Evolutionary conservation across 2,329 filamentous ascomycete genomes (phyloP), one percentile per base, ranked within the genome.

Genomic region (Herpotrichia juniperi): DNA sequence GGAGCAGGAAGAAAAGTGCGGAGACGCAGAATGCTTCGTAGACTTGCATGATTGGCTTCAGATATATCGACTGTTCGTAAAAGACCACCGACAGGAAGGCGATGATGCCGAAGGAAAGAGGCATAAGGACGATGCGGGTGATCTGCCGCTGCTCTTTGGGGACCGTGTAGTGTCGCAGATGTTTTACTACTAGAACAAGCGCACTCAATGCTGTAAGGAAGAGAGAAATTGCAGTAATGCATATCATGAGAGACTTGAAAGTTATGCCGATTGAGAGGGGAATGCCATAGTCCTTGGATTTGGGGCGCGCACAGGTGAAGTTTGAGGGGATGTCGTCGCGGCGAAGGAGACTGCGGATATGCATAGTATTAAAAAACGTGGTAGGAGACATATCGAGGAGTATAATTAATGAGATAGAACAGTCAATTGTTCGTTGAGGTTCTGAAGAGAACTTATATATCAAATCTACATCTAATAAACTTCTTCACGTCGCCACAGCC

Each of bases 141-240:
- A 67, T 68, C 42, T 68, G 66, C 24, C 62, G 59, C 51, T 70
- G 67, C 50, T 70, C 66, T 19, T 62, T 60, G 2, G 67, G 66
- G 5, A 53, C 48, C 10, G 62, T 56, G 49, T 70, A 70, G 37
- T 63, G 56, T 10, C 47, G 54, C 3, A 70, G 57, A 48, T 68
- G 67, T 21, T 59, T 54, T 16, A 50, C 46, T 28, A 66, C 57
- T 12, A 68, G 53, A 1, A 59, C 56, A 2, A 66, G 22, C 10
- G 53, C 53, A 24, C 57, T 61, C 28, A 49, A 26, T 7, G 57
- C 32, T 2, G 63, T 63, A 26, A 61, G 42, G 24, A 31, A 45
- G 12, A 60, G 52, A 32, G 54, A 60, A 4, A 32, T 49, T 1
- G 40, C 28, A 10, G 63, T 47, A 9, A 64, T 48, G 37, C 42